Base-by-base conservation (phyloP, 2,329 filamentous ascomycete species). In the Diaporthe aspalathi region DNA sequence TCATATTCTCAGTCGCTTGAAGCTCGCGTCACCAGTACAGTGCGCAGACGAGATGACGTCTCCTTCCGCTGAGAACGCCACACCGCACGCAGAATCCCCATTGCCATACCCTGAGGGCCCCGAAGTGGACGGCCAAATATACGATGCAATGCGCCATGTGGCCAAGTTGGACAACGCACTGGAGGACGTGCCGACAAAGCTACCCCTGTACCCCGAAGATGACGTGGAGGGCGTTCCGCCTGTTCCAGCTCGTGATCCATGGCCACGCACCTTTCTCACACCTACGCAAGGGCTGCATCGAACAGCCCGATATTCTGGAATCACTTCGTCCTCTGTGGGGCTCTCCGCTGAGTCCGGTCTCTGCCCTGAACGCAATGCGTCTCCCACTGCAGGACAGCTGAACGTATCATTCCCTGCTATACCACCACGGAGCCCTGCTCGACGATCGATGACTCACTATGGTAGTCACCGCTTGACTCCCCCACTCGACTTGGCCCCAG, bases 1-100 rank as follows among this genome's bases (percentile, higher is more conserved):
- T 60, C 84, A 88, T 65, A 83, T 87, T 40, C 78, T 90, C 20
- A 85, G 85, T 78, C 82, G 86, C 62, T 86, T 89, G 84, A 89
- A 85, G 76, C 81, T 89, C 16, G 83, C 84, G 56, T 76, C 77
- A 38, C 76, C 77, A 38, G 68, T 74, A 22, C 56, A 60, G 24
- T 40, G 17, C 40, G 72, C 73, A 17, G 67, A 70, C 50, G 71
- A 74, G 68, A 71, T 24, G 45, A 22, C 29, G 4, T 45, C 60
- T 2, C 29, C 60, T 1, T 2, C n/a, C 8, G 20, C 3, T 50
- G 45, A 65, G 49, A 54, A 60, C 32, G 20, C 54, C 29, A 76
- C 38, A n/a, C 38, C 11, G 8, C 22, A 24, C 16, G 38, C 32
- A 40, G 45, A 24, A 5, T 40, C 65, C 8, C 14, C 45, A 20